Conservation (phyloP, 179 eudicot genomes). For the Amaranthus tricolor region DNA sequence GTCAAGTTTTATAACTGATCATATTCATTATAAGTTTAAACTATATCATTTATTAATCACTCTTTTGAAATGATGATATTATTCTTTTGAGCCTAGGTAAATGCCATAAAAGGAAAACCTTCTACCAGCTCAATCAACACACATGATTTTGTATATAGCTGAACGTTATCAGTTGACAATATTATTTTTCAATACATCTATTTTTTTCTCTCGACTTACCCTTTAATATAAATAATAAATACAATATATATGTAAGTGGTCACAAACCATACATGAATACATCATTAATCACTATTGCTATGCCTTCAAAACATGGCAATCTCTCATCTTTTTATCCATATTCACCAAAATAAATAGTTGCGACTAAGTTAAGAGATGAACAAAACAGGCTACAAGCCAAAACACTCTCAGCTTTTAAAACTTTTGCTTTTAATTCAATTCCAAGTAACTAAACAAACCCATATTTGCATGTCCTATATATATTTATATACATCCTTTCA, state of each 20-base stretch:
- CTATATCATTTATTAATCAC: too few relatives aligned
- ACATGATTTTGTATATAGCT: too few relatives aligned
- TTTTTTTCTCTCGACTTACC: too few relatives aligned
- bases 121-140: too few relatives aligned
- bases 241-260: background rate
- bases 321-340: conserved; percentile 18
- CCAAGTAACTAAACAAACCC: background rate
- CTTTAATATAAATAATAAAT: background rate
- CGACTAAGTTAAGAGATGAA: conserved; percentile 26
- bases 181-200: too few relatives aligned
- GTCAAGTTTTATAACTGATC: too few relatives aligned
- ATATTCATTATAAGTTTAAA: too few relatives aligned
- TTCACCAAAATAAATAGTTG: conserved; percentile 10
- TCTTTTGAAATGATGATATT: too few relatives aligned
- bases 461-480: background rate
- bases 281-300: conserved; percentile 17
- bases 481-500: background rate
- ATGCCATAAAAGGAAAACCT: too few relatives aligned
- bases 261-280: background rate
- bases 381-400: background rate
- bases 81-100: too few relatives aligned
- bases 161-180: too few relatives aligned
- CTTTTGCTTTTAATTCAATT: conserved; percentile 20
- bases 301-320: conserved; percentile 28
- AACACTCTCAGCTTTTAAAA: background rate